Percentiles rank a stretch among this genome's conserved stretches.
These are phyloP conservation scores for Dryadomyces quercivorus DNA, from an alignment of 2,329 filamentous ascomycete species.

Conservation along the genomic window DNA sequence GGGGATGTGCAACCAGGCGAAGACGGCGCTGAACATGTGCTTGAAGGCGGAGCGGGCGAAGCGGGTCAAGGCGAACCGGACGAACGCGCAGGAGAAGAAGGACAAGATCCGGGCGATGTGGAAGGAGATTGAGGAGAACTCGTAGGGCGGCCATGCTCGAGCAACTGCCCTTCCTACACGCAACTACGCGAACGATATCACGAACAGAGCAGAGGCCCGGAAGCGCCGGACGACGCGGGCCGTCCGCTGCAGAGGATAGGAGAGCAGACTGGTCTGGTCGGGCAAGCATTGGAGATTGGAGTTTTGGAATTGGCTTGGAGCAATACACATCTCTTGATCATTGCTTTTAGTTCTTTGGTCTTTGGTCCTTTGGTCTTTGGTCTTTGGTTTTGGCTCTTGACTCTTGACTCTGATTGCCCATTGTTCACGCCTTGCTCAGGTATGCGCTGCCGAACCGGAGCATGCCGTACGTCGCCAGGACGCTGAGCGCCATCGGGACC, in stretches of 20 bases:
- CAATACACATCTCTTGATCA: too few relatives aligned
- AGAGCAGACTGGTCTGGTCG: not conserved
- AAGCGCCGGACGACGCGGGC: too few relatives aligned
- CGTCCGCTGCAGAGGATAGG: too few relatives aligned
- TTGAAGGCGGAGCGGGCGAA: constrained; percentile 69
- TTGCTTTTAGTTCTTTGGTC: too few relatives aligned
- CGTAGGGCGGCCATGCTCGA: too few relatives aligned
- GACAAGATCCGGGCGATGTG: constrained; percentile 65
- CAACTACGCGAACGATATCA: not conserved
- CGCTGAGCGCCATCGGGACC: constrained; percentile 66
- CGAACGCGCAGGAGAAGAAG: constrained; percentile 56
- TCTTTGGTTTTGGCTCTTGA: not conserved
- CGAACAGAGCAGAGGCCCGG: not conserved
- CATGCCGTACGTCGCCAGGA: constrained; percentile 68
- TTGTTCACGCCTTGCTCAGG: constrained; percentile 23
- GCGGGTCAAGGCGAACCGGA: constrained; percentile 65
- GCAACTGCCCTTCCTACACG: too few relatives aligned
- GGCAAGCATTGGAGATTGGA: too few relatives aligned
- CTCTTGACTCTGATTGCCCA: too few relatives aligned
- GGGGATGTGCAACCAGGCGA: constrained; percentile 82
- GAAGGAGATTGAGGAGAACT: constrained; percentile 66
- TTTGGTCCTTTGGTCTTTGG: not conserved
- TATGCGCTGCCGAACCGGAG: constrained; percentile 67
- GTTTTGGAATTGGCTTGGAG: not conserved
- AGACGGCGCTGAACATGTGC: constrained; percentile 74